Conservation (phyloP, 208 protist species). For the Ichthyophonus hoferi region DNA sequence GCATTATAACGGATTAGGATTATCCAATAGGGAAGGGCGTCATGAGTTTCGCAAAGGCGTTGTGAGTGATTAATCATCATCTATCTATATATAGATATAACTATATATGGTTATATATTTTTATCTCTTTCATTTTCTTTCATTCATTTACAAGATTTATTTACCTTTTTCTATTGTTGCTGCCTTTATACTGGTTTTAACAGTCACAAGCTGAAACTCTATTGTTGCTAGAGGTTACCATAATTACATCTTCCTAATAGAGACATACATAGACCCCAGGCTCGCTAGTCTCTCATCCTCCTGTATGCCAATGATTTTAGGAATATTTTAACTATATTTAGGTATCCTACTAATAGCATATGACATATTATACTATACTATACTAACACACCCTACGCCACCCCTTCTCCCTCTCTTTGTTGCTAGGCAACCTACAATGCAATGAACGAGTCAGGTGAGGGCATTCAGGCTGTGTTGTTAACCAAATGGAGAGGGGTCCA, state of each 20-base stretch:
- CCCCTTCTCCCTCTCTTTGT: not conserved
- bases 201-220: not conserved
- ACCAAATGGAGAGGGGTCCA: not conserved
- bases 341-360: too few relatives aligned
- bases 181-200: not conserved
- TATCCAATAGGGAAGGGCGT: not conserved
- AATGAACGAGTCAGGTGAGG: not conserved
- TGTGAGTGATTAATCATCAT: too few relatives aligned
- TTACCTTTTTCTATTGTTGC: not conserved
- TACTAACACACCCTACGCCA: not conserved
- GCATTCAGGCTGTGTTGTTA: not conserved
- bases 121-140: not conserved
- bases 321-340: too few relatives aligned
- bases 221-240: too few relatives aligned
- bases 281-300: not conserved
- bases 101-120: not conserved
- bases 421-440: not conserved
- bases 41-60: not conserved
- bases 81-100: not conserved
- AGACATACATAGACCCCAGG: not conserved
- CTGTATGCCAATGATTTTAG: not conserved
- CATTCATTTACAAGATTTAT: not conserved
- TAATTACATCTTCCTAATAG: too few relatives aligned
- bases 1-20: not conserved
- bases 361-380: not conserved